Base-by-base conservation (phyloP, 1,284 basidiomycete species). In the Peniophora sp. region DNA sequence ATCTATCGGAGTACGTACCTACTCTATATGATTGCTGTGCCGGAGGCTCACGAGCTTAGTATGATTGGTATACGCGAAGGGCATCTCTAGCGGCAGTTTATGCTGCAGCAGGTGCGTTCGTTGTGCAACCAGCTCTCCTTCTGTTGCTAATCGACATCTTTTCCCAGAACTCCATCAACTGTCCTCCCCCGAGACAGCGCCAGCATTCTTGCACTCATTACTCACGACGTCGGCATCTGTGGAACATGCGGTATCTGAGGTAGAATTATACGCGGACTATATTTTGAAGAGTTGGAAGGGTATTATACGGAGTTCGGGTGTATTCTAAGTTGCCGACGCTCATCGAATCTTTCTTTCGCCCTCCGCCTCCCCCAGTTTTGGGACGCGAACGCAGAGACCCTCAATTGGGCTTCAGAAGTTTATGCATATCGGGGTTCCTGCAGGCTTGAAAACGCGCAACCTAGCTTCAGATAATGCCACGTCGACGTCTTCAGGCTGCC, bases 121-220 rank as follows among this genome's bases (percentile, higher is more conserved):
- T 37, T 39, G 1, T 37, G 2, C 23, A n/a, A 10, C 5, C 24
- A 47, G 37, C 27, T 49, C 23, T 47, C 10, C 18, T 18, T 18
- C 9, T 34, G 5, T 14, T 20, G 17, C 9, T 48, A 41, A 6
- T n/a, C 18, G 37, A 41, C 37, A 5, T 8, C 18, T 5, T 41
- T 20, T 6, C 47, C 17, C 57, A 83, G 87, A 90, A 64, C 67
- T 90, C 10, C 87, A 89, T 58, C 87, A 90, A 61, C 58, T 90
- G 11, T 75, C 76, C 0, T 88, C 87, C 1, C 84, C 87, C 3
- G 58, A 66, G 17, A 86, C 85, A 1, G 79, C 83, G 0, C 67
- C 70, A 22, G 64, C 68, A 1, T 88, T 90, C 65, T 68, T 90
- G n/a, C 78, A 83, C 43, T 66, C 72, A 3, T 71, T 88, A 2